Evolutionary conservation across 140 eudicot genomes (phyloP).

Genomic region (Cichorium intybus): DNA sequence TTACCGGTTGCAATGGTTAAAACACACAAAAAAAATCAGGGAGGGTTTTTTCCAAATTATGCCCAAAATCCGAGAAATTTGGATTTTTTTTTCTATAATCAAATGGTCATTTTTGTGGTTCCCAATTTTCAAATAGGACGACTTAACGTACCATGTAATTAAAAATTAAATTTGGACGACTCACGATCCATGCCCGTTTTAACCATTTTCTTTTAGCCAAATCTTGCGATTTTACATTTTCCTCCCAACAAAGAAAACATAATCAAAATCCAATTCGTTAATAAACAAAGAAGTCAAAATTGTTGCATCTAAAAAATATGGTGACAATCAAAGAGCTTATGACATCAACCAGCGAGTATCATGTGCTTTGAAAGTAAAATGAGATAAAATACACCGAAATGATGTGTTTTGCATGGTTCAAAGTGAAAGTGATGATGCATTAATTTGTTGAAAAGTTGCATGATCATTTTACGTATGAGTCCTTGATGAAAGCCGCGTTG

Average conservation of each 20-base stretch:
- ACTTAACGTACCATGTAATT: too few relatives aligned
- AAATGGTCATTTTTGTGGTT: too few relatives aligned
- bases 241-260: not conserved
- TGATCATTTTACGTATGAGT: not conserved
- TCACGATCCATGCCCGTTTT: not conserved
- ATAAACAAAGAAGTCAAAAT: not conserved
- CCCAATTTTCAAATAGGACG: too few relatives aligned
- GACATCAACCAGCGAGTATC: not conserved
- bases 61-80: too few relatives aligned
- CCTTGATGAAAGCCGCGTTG: not conserved
- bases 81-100: too few relatives aligned
- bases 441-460: not conserved
- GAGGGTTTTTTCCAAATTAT: too few relatives aligned
- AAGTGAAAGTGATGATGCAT: not conserved
- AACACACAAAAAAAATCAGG: too few relatives aligned
- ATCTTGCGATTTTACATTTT: not conserved
- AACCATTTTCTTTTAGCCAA: not conserved
- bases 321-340: not conserved
- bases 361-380: not conserved
- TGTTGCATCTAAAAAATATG: not conserved
- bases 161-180: not conserved
- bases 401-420: not conserved
- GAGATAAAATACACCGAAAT: not conserved
- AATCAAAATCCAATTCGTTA: not conserved
- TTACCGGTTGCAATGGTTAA: too few relatives aligned